Percentiles rank a stretch among this genome's conserved stretches.
phyloP scores from a whole-genome alignment of 169 alveolate genomes.

The Neospora caninum region DNA sequence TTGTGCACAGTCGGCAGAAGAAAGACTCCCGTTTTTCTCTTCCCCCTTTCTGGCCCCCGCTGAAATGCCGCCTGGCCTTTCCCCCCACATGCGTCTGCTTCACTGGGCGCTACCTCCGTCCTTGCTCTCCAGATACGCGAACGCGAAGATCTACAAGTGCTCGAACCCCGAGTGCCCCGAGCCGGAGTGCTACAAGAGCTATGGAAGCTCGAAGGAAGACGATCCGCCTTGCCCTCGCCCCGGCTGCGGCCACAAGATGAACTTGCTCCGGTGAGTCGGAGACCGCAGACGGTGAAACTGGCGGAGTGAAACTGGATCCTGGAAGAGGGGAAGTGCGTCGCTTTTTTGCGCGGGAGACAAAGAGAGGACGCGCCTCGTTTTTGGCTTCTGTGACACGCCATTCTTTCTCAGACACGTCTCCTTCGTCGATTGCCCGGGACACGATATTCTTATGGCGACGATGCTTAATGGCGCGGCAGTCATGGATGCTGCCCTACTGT shows the following conservation, averaged over 20 bases:
- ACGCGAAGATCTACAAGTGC: constrained; percentile 98
- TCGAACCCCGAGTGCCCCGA: constrained; percentile 95
- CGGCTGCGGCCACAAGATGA: constrained; percentile 86
- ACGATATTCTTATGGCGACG: constrained; percentile 99
- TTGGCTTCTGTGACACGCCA: neutral
- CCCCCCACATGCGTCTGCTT: neutral
- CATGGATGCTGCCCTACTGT: constrained; percentile 98
- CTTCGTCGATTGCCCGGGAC: constrained; percentile 99
- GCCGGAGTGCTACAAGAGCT: constrained; percentile 94
- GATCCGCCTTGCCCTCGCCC: constrained; percentile 92
- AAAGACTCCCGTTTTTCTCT: no score
- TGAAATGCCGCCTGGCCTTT: neutral
- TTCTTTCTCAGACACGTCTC: constrained; percentile 92
- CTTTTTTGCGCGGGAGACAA: neutral
- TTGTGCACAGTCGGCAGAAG: no score
- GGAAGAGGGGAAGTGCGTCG: neutral
- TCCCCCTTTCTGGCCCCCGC: neutral
- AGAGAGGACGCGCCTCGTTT: no score
- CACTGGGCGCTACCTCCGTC: neutral
- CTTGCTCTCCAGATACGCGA: constrained; percentile 89
- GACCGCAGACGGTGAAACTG: neutral
- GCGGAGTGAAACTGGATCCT: neutral
- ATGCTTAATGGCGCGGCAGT: constrained; percentile 99
- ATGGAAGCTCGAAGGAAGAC: constrained; percentile 92
- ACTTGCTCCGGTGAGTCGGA: constrained; percentile 73